Evolutionary conservation across 2,329 filamentous ascomycete species (phyloP).

Genomic region (Pleomassaria siparia): DNA sequence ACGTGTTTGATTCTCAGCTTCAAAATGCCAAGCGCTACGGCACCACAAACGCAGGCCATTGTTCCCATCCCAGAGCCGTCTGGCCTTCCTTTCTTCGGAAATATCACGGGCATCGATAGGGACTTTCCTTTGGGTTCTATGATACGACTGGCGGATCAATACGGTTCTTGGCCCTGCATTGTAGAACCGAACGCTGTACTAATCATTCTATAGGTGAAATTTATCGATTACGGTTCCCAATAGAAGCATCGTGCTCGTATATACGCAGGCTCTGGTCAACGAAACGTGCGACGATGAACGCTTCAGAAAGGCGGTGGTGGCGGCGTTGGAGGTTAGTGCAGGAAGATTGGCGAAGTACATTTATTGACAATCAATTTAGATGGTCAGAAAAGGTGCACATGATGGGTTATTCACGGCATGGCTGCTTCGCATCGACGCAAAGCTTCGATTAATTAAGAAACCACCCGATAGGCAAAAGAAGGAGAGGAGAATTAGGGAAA

Average conservation of each 20-base stretch:
- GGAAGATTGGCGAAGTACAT: neutral
- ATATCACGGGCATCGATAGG: neutral
- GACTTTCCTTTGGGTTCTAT: neutral
- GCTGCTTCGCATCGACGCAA: neutral
- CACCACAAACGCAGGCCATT: neutral
- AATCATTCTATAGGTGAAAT: neutral
- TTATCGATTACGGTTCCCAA: neutral
- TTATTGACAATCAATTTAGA: neutral
- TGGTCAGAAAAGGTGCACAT: neutral
- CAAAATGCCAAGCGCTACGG: neutral
- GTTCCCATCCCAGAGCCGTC: neutral
- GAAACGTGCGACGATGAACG: conserved; percentile 1
- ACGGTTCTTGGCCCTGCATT: neutral
- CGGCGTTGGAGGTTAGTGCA: neutral
- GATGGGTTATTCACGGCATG: neutral
- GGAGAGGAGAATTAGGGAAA: neutral
- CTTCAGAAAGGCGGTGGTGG: neutral
- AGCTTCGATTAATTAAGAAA: neutral
- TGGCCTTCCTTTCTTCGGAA: neutral
- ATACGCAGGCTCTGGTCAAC: neutral
- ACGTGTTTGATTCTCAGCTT: neutral
- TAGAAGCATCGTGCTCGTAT: neutral
- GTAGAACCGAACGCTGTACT: too few species aligned
- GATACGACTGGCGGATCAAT: neutral
- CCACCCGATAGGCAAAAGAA: neutral